Conservation (phyloP, 2,329 filamentous ascomycete genomes). For the Aspergillus pseudoviridinutans region DNA sequence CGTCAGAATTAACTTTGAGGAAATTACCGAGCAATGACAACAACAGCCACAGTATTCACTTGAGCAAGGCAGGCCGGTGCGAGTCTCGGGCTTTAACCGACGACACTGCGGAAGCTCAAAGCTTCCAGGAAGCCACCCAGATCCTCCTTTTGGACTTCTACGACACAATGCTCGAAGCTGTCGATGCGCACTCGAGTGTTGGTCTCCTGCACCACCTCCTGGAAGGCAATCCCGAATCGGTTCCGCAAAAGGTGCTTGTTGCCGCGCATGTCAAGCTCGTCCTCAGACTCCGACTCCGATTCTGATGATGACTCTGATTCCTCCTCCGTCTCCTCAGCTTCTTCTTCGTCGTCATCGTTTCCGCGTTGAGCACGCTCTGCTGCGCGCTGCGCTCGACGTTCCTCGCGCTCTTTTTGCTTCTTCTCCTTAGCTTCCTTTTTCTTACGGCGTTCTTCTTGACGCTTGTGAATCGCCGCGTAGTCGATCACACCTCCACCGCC, state of each 20-base stretch:
- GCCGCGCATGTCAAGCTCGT: constrained; percentile 51
- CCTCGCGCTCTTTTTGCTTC: constrained; percentile 59
- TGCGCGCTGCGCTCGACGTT: constrained; percentile 58
- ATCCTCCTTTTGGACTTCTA: constrained; percentile 97
- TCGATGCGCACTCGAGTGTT: constrained; percentile 87
- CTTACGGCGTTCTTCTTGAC: constrained; percentile 59
- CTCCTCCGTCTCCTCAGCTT: constrained; percentile 59
- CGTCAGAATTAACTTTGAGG: constrained; percentile 2
- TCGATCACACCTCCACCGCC: constrained; percentile 73
- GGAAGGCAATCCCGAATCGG: constrained; percentile 90
- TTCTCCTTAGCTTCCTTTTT: constrained; percentile 62
- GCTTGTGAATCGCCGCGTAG: constrained; percentile 63
- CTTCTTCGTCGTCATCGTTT: constrained; percentile 55
- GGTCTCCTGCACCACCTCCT: constrained; percentile 89
- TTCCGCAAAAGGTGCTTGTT: constrained; percentile 73
- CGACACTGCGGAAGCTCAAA: constrained; percentile 85
- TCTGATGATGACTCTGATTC: constrained; percentile 27
- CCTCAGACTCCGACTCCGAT: constrained; percentile 52
- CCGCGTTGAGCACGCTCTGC: constrained; percentile 49
- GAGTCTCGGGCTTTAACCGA: constrained; percentile 41
- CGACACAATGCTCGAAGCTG: constrained; percentile 94
- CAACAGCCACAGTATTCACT: constrained; percentile 1
- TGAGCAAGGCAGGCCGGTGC: not conserved
- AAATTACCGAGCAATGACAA: not conserved
- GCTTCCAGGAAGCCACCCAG: constrained; percentile 85